Evolutionary conservation across 2,329 filamentous ascomycete species (phyloP), one percentile per base, ranked within the genome.

Genomic region (Apiospora hydei): DNA sequence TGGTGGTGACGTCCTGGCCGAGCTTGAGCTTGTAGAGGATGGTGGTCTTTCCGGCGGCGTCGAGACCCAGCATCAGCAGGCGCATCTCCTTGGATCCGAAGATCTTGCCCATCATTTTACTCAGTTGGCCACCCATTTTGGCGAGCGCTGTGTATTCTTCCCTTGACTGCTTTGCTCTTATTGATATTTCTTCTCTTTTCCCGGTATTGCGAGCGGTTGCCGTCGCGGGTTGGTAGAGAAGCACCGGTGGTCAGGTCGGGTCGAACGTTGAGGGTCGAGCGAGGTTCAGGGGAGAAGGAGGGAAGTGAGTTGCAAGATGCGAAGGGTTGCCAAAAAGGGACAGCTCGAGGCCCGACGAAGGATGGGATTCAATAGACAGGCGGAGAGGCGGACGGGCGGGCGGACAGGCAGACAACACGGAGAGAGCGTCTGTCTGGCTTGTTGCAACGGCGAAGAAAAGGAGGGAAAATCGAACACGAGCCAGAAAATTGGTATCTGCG

Each of bases 11-110:
- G 82, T 97, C 95, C 88, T 98, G 95, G 84, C 96, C 95, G 73
- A 98, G 91, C 90, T 98, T 98, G 81, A 99, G 90, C 89, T 98
- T 98, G 90, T 98, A 99, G 74, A 99, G 92, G 81, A 98, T 98
- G 71, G 96, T 98, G 67, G 96, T 99, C 89, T 99, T 99, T 88
- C 96, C 96, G 77, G 96, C 96, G 77, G 96, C 96, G 85, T 99
- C 96, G 79, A 98, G 91, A 79, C 96, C 96, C 78, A 99, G 89
- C 96, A 99, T 99, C 82, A 98, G 88, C 83, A 99, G 92, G 81
- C 96, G 93, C 95, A 98, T 98, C 87, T 98, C 96, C 89, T 98
- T 98, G 77, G 96, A 97, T 85, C 96, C 96, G 88, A 98, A 98
- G 88, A 98, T 94, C 91, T 97, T 98, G 85, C 94, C 94, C 92